Evolutionary conservation across 176 grass and related monocot species (phyloP).

Genomic region (Stipa capillata): DNA sequence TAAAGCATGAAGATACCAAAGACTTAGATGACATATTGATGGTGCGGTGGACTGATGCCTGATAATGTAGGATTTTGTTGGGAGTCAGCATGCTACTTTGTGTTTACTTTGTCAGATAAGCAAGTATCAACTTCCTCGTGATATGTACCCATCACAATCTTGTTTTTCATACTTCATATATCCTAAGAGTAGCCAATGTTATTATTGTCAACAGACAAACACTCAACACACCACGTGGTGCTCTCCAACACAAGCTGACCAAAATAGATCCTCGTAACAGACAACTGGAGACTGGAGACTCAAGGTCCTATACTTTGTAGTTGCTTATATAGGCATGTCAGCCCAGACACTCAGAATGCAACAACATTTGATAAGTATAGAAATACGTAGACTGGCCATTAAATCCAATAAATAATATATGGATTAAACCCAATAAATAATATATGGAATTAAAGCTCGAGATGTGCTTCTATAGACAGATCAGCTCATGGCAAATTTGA

Average conservation of each 20-base stretch:
- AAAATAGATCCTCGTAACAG: not conserved
- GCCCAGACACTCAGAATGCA: not conserved
- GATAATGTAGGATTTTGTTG: not conserved
- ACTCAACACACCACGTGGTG: not conserved
- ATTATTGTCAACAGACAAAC: not conserved
- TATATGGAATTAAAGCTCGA: not conserved
- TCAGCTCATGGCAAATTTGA: too few species aligned
- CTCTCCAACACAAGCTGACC: not conserved
- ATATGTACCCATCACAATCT: not conserved
- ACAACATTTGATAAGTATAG: not conserved
- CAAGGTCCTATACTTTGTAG: not conserved
- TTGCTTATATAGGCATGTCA: not conserved
- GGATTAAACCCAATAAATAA: too few species aligned
- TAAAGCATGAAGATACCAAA: not conserved
- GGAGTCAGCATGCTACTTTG: not conserved
- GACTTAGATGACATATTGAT: not conserved
- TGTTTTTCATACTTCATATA: not conserved
- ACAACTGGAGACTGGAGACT: not conserved
- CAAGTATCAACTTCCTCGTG: not conserved
- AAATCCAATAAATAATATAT: too few species aligned
- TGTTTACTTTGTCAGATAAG: not conserved
- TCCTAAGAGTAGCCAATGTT: not conserved
- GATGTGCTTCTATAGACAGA: too few species aligned
- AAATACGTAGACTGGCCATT: not conserved
- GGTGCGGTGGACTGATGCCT: not conserved